A percentile compares a stretch with the other conserved stretches of the same genome.
Conservation (phyloP, 2,329 filamentous ascomycete species). For the Aspergillus jensenii region DNA sequence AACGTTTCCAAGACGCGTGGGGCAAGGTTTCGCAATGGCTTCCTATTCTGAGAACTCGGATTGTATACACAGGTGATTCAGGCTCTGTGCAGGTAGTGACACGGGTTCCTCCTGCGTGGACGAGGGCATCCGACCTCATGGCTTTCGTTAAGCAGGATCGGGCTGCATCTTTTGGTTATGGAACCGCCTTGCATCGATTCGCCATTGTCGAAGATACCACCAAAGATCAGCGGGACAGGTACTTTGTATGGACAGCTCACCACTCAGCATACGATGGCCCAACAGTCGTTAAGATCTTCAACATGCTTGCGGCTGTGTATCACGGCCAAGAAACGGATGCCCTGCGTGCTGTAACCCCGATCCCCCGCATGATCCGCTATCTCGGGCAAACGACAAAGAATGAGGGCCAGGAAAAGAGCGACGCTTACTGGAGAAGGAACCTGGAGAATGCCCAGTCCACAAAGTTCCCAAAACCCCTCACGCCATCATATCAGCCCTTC, state of each 20-base stretch:
- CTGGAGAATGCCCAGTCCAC: background rate
- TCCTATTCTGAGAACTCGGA: background rate
- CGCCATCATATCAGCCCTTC: background rate
- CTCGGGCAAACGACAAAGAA: background rate
- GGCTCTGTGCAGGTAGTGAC: background rate
- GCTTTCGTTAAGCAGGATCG: background rate
- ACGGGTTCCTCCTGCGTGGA: background rate
- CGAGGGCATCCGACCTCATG: background rate
- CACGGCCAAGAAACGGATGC: no score
- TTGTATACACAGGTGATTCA: background rate
- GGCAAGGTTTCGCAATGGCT: background rate
- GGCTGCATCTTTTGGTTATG: background rate
- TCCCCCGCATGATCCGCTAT: background rate
- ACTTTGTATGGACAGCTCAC: background rate
- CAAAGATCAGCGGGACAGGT: background rate
- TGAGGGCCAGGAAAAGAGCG: background rate
- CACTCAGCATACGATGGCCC: background rate
- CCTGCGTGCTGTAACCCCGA: background rate
- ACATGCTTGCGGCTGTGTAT: background rate
- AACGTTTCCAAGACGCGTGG: background rate
- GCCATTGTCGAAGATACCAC: background rate
- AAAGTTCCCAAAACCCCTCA: background rate
- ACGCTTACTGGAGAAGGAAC: background rate
- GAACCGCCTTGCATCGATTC: background rate
- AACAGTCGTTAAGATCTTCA: background rate